Evolutionary conservation across 495 filamentous ascomycete species (phyloP).

Genomic region (Pseudomonodictys pantanalensis): DNA sequence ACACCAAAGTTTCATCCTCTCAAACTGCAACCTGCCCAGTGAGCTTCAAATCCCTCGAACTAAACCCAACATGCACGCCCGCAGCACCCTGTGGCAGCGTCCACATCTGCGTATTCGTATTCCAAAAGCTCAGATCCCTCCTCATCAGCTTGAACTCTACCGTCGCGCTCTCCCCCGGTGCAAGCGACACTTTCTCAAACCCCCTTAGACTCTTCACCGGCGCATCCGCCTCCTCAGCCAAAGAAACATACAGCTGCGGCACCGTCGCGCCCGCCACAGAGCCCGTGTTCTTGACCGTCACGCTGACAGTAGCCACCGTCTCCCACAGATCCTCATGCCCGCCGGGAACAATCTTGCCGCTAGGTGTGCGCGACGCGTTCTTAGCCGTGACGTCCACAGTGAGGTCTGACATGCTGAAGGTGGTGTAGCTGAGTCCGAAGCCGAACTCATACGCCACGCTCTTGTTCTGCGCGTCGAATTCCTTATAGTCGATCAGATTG

Average conservation of each 20-base stretch:
- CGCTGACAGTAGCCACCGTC: slow-evolving; percentile 43
- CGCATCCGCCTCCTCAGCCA: slow-evolving; percentile 31
- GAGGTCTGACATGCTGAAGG: slow-evolving; percentile 20
- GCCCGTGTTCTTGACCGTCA: slow-evolving; percentile 52
- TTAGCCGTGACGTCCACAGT: not conserved
- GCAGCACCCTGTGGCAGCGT: slow-evolving; percentile 48
- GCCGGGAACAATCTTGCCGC: slow-evolving; percentile 10
- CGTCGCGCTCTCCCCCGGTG: slow-evolving; percentile 42
- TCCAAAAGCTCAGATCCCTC: slow-evolving; percentile 59
- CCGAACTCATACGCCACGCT: slow-evolving; percentile 51
- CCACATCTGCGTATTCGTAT: slow-evolving; percentile 50
- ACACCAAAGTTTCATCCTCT: too few relatives aligned
- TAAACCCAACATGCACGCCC: slow-evolving; percentile 48
- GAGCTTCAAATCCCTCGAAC: slow-evolving; percentile 46
- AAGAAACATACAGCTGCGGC: slow-evolving; percentile 54
- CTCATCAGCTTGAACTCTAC: slow-evolving; percentile 49
- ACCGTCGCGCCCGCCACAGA: slow-evolving; percentile 53
- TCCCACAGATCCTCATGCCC: slow-evolving; percentile 25
- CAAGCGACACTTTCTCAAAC: slow-evolving; percentile 53
- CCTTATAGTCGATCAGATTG: slow-evolving; percentile 52
- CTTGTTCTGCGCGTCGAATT: slow-evolving; percentile 48
- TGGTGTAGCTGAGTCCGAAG: slow-evolving; percentile 39
- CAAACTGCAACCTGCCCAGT: slow-evolving; percentile 37
- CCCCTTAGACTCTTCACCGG: slow-evolving; percentile 53
- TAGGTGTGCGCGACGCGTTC: slow-evolving; percentile 6